Evolutionary conservation across 2,329 filamentous ascomycete species (phyloP), one percentile per base, ranked within the genome.

Genomic region (Aspergillus costaricaensis): DNA sequence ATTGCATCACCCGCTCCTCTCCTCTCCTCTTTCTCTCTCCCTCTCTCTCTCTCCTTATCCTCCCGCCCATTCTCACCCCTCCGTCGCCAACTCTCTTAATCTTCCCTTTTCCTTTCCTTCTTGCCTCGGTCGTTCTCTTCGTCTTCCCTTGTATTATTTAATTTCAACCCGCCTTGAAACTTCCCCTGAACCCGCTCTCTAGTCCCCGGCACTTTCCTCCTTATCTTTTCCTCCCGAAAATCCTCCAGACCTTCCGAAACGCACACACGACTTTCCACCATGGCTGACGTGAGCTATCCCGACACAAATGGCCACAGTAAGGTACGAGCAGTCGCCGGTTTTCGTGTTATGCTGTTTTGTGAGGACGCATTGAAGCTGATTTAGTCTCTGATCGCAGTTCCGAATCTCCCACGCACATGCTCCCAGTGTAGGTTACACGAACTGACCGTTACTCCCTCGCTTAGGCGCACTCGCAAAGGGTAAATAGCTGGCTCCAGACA

Each of bases 261-360:
- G 15, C 47, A 50, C 47, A 50, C 47, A 50, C 47, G 30, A 50
- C 47, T 65, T 64, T 60, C 56, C 67, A 57, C 60, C 56, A 76
- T 76, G 73, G 72, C 74, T 64, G 69, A 73, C 50, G 74, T 77
- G 68, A 74, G 66, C 68, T 77, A 77, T 62, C 75, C 74, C 55
- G 69, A 76, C 63, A 69, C 76, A 55, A 65, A 72, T 38, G 69
- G 66, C 62, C 69, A 69, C 65, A 72, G 77, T 78, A 72, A 77
- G 75, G 76, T 77, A 71, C 49, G 70, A 44, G 41, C 21, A 30
- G 23, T 61, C 19, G 43, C n/a, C 32, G 12, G 32, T 36, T 30
- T 27, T 43, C 36, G 17, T 36, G 12, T 36, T 36, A 5, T 30
- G n/a, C 25, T 32, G 39, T 54, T 19, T 19, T 17, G 8, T 23